Percentiles rank a stretch among this genome's conserved stretches.
Evolutionary conservation across 2,329 filamentous ascomycete species (phyloP).

Genomic region (Cordyceps fumosorosea): DNA sequence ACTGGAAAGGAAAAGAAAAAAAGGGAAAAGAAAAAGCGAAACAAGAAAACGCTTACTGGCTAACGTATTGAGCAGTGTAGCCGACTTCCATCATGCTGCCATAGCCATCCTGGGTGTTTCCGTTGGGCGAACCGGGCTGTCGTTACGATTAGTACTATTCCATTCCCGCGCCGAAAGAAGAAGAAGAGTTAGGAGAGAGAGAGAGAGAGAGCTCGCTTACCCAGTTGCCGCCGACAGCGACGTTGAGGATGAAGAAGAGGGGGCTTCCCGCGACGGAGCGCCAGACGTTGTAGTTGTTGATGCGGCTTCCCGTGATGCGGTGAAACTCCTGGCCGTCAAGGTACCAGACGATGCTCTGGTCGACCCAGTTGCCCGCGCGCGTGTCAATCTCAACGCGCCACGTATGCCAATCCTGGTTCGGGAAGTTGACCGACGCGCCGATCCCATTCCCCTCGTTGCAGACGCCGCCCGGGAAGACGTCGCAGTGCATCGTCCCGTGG

Average conservation of each 20-base stretch:
- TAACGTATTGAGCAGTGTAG: slow-evolving; percentile 41
- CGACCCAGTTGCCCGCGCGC: slow-evolving; percentile 35
- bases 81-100: slow-evolving; percentile 46
- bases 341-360: slow-evolving; percentile 46
- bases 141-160: slow-evolving; percentile 13
- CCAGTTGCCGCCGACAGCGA: slow-evolving; percentile 48
- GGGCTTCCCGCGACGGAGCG: slow-evolving; percentile 42
- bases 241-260: slow-evolving; percentile 47
- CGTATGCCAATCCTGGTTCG: slow-evolving; percentile 38
- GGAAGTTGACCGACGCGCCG: slow-evolving; percentile 28
- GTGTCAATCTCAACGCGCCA: slow-evolving; percentile 47
- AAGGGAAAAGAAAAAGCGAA: too few relatives aligned
- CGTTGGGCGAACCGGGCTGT: slow-evolving; percentile 44
- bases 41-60: slow-evolving; percentile 12
- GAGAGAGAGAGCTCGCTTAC: slow-evolving; percentile 28
- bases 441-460: slow-evolving; percentile 46
- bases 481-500: slow-evolving; percentile 48
- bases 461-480: slow-evolving; percentile 35
- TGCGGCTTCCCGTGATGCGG: slow-evolving; percentile 35
- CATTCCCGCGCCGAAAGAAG: background rate
- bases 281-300: slow-evolving; percentile 43
- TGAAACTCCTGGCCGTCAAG: slow-evolving; percentile 39
- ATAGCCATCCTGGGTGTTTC: slow-evolving; percentile 36
- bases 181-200: too few relatives aligned
- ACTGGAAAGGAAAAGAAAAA: too few relatives aligned